Evolutionary conservation across 306 rosid species (phyloP), one percentile per base, ranked within the genome.

Genomic region (Cucurbita ficifolia): DNA sequence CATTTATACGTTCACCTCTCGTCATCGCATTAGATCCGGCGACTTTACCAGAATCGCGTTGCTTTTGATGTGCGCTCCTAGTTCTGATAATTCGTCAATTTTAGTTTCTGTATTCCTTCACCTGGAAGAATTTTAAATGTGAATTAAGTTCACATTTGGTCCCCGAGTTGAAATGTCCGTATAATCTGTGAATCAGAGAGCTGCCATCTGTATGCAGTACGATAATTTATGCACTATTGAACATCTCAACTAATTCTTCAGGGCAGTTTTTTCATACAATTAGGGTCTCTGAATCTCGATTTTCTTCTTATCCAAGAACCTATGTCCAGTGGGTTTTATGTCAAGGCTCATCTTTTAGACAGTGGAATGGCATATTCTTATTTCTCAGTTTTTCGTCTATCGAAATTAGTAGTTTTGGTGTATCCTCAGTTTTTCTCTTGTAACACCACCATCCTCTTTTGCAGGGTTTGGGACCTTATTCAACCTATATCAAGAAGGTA

Each of bases 401-500:
- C 65, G 40, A 4, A 39, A 10, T 18, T 51, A 13, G 36, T 36
- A 39, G 52, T 39, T 46, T 10, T 8, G 40, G 52, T 35, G 10
- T 61, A 7, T 63, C 14, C 42, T 22, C 55, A 29, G 22, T 11
- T 22, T 14, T 61, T 8, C 2, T 60, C 42, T 39, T 50, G 21
- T 55, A 29, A 54, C 51, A 38, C 18, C 35, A 48, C 61, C 39
- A 59, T 69, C 39, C 73, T 76, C 57, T 35, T 77, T 0, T 55
- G 75, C 90, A 95, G 99, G 99, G 99, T 6, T 89, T 95, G 72
- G 99, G 99, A 49, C 99, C 99, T 36, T 95, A 95, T 59, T 91
- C 97, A 55, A 84, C 86, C 6, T 83, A 83, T 74, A 95, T 91
- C 48, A 95, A 95, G 84, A 87, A 88, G 64, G 91, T 43, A 7